Percentiles rank a stretch among this genome's conserved stretches.
Conservation (phyloP, 768 basidiomycete species). For the Leccinum arenicola region DNA sequence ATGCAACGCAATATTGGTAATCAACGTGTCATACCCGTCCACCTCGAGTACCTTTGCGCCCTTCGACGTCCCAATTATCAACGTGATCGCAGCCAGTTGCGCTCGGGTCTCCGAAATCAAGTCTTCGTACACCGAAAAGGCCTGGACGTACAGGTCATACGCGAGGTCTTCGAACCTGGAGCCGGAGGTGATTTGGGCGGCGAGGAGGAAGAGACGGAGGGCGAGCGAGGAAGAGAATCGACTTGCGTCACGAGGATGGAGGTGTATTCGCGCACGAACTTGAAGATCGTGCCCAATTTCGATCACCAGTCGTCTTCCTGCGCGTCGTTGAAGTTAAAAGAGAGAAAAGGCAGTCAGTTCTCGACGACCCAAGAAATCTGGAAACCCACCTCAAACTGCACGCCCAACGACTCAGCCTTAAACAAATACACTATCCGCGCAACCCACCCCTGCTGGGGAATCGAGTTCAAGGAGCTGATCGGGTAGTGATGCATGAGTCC, state of each 20-base stretch:
- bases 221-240: constrained; percentile 78
- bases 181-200: constrained; percentile 31
- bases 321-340: not conserved
- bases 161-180: constrained; percentile 93
- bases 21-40: constrained; percentile 96
- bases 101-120: constrained; percentile 93
- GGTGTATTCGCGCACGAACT: constrained; percentile 93
- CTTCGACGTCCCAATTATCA: constrained; percentile 89
- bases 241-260: constrained; percentile 87
- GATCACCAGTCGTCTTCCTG: constrained; percentile 85
- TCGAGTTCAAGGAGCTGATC: constrained; percentile 49
- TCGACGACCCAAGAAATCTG: no score
- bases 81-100: constrained; percentile 92
- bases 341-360: not conserved
- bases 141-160: constrained; percentile 97
- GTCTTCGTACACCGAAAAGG: constrained; percentile 97
- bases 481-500: constrained; percentile 20
- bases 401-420: constrained; percentile 57
- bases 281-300: constrained; percentile 73
- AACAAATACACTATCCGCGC: constrained; percentile 38
- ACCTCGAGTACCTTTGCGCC: constrained; percentile 86
- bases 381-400: constrained; percentile 77
- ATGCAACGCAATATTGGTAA: constrained; percentile 98
- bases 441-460: constrained; percentile 95
- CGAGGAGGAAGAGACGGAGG: no score